Percentiles rank a stretch among this genome's conserved stretches.
Conservation (phyloP, 495 filamentous ascomycete species). For the Xylaria bambusicola region DNA sequence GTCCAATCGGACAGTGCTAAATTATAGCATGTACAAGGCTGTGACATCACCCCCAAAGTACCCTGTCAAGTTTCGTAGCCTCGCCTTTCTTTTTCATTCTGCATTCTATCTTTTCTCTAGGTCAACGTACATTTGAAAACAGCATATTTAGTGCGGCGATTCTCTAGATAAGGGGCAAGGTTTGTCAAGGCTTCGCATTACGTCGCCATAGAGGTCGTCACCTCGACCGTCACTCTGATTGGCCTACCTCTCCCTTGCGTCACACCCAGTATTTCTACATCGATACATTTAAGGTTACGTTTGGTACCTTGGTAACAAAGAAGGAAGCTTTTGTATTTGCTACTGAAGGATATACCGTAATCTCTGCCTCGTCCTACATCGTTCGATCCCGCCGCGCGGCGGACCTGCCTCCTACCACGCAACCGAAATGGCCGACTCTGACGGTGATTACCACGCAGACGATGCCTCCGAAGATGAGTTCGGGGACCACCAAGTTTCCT, state of each 20-base stretch:
- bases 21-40: constrained; percentile 11
- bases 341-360: too few species aligned
- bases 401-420: neutral
- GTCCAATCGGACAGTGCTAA: neutral
- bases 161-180: too few species aligned
- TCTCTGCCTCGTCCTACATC: too few species aligned
- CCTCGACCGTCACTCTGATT: neutral
- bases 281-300: neutral
- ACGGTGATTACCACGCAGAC: constrained; percentile 78
- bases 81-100: constrained; percentile 4
- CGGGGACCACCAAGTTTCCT: constrained; percentile 51
- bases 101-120: too few species aligned
- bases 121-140: too few species aligned
- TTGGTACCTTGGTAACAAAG: neutral
- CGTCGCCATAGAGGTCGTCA: neutral
- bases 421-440: constrained; percentile 66
- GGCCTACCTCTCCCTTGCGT: constrained; percentile 1
- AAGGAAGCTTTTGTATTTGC: too few species aligned
- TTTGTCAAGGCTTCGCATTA: neutral
- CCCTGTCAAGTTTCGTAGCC: neutral
- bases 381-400: too few species aligned
- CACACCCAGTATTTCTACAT: neutral
- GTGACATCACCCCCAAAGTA: neutral
- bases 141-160: too few species aligned
- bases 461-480: constrained; percentile 78